Conservation (phyloP, 768 basidiomycete genomes). For the Xerocomellus chrysenteron region DNA sequence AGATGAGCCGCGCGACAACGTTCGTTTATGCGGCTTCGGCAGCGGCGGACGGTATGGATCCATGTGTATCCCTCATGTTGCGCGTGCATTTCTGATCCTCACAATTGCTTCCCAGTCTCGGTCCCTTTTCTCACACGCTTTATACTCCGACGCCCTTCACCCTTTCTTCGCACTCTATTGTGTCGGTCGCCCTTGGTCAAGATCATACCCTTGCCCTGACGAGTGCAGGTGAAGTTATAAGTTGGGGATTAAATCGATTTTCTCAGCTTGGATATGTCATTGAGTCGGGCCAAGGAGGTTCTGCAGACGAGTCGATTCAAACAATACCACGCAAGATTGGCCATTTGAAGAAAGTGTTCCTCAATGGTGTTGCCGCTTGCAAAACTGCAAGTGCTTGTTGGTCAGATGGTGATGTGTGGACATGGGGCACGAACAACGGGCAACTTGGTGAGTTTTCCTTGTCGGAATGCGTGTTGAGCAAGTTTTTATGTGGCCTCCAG, state of each 20-base stretch:
- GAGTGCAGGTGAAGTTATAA: constrained; percentile 74
- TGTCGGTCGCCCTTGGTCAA: constrained; percentile 80
- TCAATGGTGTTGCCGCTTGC: constrained; percentile 83
- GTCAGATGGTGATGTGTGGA: constrained; percentile 70
- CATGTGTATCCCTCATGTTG: neutral
- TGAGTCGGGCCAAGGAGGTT: constrained; percentile 48
- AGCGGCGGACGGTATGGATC: constrained; percentile 73
- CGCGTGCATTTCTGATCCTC: neutral
- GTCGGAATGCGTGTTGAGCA: neutral
- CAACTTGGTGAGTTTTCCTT: constrained; percentile 65
- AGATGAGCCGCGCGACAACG: constrained; percentile 65
- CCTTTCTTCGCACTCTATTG: constrained; percentile 55
- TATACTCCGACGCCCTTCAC: constrained; percentile 63
- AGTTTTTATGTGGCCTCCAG: constrained; percentile 33
- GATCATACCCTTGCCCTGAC: constrained; percentile 93
- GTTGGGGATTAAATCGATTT: constrained; percentile 91
- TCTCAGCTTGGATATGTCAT: constrained; percentile 85
- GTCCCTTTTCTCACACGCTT: constrained; percentile 75
- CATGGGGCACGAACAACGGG: constrained; percentile 93
- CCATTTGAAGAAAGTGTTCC: constrained; percentile 71
- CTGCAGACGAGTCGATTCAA: constrained; percentile 75
- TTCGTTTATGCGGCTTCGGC: constrained; percentile 88
- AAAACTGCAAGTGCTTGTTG: constrained; percentile 88
- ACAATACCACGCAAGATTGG: constrained; percentile 73
- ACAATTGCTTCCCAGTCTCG: constrained; percentile 49